phyloP scores from a whole-genome alignment of 2,329 filamentous ascomycete genomes.

The Colletotrichum limetticola region DNA sequence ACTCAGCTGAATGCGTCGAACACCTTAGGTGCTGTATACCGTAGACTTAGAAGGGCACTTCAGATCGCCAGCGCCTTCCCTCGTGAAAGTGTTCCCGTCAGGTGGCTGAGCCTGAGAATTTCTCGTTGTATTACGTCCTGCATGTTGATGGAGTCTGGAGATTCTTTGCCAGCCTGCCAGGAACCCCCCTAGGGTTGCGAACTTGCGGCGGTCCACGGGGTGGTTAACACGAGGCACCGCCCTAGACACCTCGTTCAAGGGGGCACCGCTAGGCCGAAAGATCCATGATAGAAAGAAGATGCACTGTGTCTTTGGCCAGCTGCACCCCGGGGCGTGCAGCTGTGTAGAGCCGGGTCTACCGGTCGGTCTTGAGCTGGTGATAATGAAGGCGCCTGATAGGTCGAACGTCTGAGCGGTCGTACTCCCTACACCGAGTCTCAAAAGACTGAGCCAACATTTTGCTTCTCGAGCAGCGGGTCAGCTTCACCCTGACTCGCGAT shows the following conservation, averaged over 20 bases:
- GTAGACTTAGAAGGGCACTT: not conserved
- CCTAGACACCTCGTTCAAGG: conserved; percentile 15
- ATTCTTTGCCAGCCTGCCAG: conserved; percentile 19
- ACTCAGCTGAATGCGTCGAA: conserved; percentile 1
- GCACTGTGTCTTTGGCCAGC: conserved; percentile 7
- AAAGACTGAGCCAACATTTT: conserved; percentile 1
- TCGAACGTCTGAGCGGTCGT: not conserved
- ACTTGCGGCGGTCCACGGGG: conserved; percentile 21
- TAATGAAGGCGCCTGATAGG: conserved; percentile 11
- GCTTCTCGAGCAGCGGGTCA: conserved; percentile 1
- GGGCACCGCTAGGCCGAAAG: not conserved
- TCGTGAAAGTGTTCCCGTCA: conserved; percentile 21
- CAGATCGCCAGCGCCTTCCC: conserved; percentile 7
- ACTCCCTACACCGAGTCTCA: not conserved
- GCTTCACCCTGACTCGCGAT: conserved; percentile 12
- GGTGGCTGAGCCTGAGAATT: conserved; percentile 30
- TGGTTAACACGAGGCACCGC: conserved; percentile 27
- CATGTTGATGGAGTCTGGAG: conserved; percentile 27
- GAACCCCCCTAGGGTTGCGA: conserved; percentile 14
- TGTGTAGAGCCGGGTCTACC: conserved; percentile 4
- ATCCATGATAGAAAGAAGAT: not conserved
- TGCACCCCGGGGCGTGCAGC: conserved; percentile 11
- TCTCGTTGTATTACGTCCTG: conserved; percentile 32
- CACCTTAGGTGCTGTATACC: not conserved
- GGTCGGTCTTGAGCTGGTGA: conserved; percentile 7